Percentiles rank a stretch among this genome's conserved stretches.
Evolutionary conservation across 495 filamentous ascomycete genomes (phyloP).

Genomic region (Pseudomonodictys pantanalensis): DNA sequence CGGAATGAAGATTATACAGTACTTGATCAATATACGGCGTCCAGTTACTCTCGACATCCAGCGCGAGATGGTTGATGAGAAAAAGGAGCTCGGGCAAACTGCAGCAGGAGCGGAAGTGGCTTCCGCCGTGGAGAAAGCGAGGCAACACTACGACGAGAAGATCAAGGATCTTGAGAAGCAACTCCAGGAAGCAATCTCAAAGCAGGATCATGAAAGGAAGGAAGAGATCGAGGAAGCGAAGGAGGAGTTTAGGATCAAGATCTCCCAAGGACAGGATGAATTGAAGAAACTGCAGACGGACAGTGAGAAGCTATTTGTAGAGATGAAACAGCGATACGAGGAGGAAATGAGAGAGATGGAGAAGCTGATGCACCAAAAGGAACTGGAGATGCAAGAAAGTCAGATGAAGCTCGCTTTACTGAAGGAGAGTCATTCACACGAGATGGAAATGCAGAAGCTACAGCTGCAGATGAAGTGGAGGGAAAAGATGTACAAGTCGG

Average conservation of each 20-base stretch:
- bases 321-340: slow-evolving; percentile 3
- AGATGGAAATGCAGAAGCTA: slow-evolving; percentile 1
- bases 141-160: background rate
- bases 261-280: background rate
- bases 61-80: slow-evolving; percentile 11
- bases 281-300: background rate
- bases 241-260: background rate
- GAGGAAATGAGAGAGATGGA: background rate
- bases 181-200: background rate
- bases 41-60: slow-evolving; percentile 8
- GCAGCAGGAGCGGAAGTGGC: slow-evolving; percentile 3
- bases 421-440: background rate
- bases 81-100: background rate
- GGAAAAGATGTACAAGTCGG: background rate
- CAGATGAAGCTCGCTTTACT: background rate
- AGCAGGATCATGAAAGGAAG: background rate
- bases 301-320: slow-evolving; percentile 1
- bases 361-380: background rate
- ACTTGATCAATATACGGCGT: slow-evolving; percentile 1
- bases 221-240: slow-evolving; percentile 5
- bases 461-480: slow-evolving; percentile 1
- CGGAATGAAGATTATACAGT: slow-evolving; percentile 2
- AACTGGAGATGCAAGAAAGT: background rate
- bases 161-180: background rate
- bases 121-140: slow-evolving; percentile 1